A percentile compares a stretch with the other conserved stretches of the same genome.
phyloP scores from a whole-genome alignment of 179 eudicot species.

The Beta corolliflora region DNA sequence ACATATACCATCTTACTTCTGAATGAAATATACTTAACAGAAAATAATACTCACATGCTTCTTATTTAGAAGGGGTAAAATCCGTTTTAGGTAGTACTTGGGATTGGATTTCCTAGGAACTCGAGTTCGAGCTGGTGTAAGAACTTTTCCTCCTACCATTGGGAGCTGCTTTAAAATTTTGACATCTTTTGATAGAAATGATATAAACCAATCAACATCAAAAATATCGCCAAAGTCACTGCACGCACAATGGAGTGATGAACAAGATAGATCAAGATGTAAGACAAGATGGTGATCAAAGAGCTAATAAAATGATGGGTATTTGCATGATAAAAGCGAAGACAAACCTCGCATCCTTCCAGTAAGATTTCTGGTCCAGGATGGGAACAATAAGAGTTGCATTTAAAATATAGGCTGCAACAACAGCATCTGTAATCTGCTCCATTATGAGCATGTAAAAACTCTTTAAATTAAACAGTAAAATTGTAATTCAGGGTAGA shows the following conservation, averaged over 20 bases:
- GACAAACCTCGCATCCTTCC: slow-evolving; percentile 82
- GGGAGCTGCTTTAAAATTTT: slow-evolving; percentile 72
- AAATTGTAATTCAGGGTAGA: slow-evolving; percentile 10
- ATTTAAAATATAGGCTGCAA: slow-evolving; percentile 75
- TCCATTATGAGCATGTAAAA: slow-evolving; percentile 21
- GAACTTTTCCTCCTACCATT: slow-evolving; percentile 42
- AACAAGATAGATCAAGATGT: slow-evolving; percentile 10
- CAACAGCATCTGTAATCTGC: slow-evolving; percentile 90
- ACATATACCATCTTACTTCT: background rate
- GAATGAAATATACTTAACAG: background rate
- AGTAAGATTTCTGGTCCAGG: slow-evolving; percentile 78
- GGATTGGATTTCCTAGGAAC: slow-evolving; percentile 76
- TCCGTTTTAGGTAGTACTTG: slow-evolving; percentile 53
- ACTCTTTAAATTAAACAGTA: background rate
- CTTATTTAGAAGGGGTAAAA: slow-evolving; percentile 66
- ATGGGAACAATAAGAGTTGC: slow-evolving; percentile 83
- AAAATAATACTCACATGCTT: slow-evolving; percentile 58
- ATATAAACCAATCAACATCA: slow-evolving; percentile 69
- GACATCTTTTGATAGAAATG: slow-evolving; percentile 65
- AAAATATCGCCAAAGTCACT: slow-evolving; percentile 80
- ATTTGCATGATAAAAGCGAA: background rate
- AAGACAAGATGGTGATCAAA: background rate
- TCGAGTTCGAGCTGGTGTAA: slow-evolving; percentile 51
- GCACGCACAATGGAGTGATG: slow-evolving; percentile 31
- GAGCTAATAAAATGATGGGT: background rate